Evolutionary conservation across 495 filamentous ascomycete species (phyloP), one percentile per base, ranked within the genome.

Genomic region (Astrocystis sublimbata): DNA sequence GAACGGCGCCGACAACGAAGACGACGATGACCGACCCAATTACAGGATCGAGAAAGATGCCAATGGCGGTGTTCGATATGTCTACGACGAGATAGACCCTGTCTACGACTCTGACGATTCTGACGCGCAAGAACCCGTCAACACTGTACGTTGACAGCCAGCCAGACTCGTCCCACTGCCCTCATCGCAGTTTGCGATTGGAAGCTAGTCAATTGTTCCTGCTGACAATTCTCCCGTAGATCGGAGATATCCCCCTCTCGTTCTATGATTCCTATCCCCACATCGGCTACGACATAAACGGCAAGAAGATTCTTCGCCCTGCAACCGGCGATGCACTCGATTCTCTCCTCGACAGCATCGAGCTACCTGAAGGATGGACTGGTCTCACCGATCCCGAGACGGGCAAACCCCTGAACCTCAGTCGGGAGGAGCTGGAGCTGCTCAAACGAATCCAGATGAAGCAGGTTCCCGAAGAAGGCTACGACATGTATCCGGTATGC

Each of bases 191-290:
- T 31, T 7, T 3, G 6, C 26, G 7, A 38, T 19, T 28, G 50
- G 21, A 35, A 4, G 1, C 12, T 2, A 13, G 13, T 40, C 6
- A 35, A 41, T 40, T 15, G 26, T 35, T 8, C 30, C 7, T 19
- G n/a, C 61, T 63, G 23, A 63, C 53, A 35, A 10, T 19, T 7
- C 17, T 8, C 23, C 1, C 38, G 8, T 24, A 63, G 26, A 96
- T 98, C 71, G 94, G 94, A 60, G 83, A 98, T 71, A 98, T 98
- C 62, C 92, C 93, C 12, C 75, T 98, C 19, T 88, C 88, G 28
- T 97, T 96, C 77, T 98, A 98, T 81, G 93, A 98, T 71, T 88
- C 90, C 46, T 98, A 97, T 71, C 94, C 96, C 56, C 94, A 98
- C 73, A 97, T 98, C 73, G 94, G 94, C 42, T 98, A 98, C 75